phyloP scores from a whole-genome alignment of 108 stramenopile species.

The Cyclotella cryptica region DNA sequence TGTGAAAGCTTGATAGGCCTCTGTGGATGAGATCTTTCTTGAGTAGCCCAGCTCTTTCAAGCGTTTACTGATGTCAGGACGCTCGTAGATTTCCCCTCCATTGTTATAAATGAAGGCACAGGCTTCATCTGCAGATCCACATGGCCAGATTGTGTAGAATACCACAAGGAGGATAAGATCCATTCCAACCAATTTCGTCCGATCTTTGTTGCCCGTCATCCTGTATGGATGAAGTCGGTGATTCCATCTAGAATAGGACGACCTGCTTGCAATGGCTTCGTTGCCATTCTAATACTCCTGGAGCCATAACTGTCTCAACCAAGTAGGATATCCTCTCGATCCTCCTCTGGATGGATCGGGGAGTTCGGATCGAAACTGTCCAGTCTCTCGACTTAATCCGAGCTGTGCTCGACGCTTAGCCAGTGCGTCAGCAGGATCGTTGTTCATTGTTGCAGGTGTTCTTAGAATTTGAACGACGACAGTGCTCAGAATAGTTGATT shows the following conservation, averaged over 20 bases:
- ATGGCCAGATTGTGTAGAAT: constrained; percentile 13
- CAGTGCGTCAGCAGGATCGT: constrained; percentile 21
- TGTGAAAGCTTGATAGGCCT: constrained; percentile 25
- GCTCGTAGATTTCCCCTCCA: constrained; percentile 20
- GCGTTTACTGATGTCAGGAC: neutral
- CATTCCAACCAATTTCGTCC: constrained; percentile 5
- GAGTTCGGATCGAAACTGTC: neutral
- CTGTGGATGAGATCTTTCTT: constrained; percentile 15
- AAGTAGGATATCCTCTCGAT: constrained; percentile 8
- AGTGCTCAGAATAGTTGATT: no score
- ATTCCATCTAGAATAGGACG: constrained; percentile 3
- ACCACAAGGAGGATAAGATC: constrained; percentile 7
- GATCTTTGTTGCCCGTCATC: constrained; percentile 4
- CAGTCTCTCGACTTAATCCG: constrained; percentile 7
- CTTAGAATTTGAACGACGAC: no score
- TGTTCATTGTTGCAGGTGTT: constrained; percentile 11
- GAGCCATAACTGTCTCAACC: constrained; percentile 5
- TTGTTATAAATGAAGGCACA: constrained; percentile 21
- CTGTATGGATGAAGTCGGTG: neutral
- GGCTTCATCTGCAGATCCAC: constrained; percentile 6
- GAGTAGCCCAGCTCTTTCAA: constrained; percentile 15
- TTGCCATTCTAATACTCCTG: no score
- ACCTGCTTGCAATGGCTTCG: neutral
- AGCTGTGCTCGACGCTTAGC: neutral
- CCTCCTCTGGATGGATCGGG: constrained; percentile 19